These are phyloP conservation scores for Hanseniaspora lachancei DNA, from an alignment of 805 yeast species.

Conservation along the genomic window DNA sequence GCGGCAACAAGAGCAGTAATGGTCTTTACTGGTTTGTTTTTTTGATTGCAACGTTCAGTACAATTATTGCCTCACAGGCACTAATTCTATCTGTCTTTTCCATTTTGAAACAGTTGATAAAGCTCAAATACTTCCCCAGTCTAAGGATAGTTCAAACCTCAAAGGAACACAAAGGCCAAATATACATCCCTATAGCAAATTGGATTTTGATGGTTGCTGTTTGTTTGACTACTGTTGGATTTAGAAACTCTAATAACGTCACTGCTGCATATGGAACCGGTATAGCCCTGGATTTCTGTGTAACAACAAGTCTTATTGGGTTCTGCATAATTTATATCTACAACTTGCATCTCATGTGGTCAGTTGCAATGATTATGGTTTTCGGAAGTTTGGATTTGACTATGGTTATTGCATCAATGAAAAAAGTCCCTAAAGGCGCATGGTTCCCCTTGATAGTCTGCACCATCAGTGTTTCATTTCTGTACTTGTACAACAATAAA, in stretches of 20 bases:
- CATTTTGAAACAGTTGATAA: slow-evolving; percentile 40
- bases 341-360: slow-evolving; percentile 27
- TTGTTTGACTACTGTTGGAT: slow-evolving; percentile 39
- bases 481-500: slow-evolving; percentile 16
- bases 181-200: slow-evolving; percentile 41
- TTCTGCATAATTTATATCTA: slow-evolving; percentile 37
- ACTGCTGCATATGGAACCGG: slow-evolving; percentile 53
- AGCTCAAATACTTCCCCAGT: slow-evolving; percentile 42
- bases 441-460: slow-evolving; percentile 46
- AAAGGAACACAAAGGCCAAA: slow-evolving; percentile 34
- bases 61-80: slow-evolving; percentile 51
- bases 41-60: slow-evolving; percentile 40
- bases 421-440: slow-evolving; percentile 45
- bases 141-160: slow-evolving; percentile 36
- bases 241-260: slow-evolving; percentile 36
- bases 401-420: slow-evolving; percentile 36
- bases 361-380: slow-evolving; percentile 27
- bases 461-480: slow-evolving; percentile 27
- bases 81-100: slow-evolving; percentile 43
- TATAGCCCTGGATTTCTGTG: slow-evolving; percentile 40
- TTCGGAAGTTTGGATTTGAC: slow-evolving; percentile 38
- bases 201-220: slow-evolving; percentile 41
- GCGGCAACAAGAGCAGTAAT: slow-evolving; percentile 28
- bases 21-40: slow-evolving; percentile 40
- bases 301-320: slow-evolving; percentile 37